Percentiles rank a stretch among this genome's conserved stretches.
phyloP scores from a whole-genome alignment of 2,329 filamentous ascomycete genomes.

The Huntiella decipiens region DNA sequence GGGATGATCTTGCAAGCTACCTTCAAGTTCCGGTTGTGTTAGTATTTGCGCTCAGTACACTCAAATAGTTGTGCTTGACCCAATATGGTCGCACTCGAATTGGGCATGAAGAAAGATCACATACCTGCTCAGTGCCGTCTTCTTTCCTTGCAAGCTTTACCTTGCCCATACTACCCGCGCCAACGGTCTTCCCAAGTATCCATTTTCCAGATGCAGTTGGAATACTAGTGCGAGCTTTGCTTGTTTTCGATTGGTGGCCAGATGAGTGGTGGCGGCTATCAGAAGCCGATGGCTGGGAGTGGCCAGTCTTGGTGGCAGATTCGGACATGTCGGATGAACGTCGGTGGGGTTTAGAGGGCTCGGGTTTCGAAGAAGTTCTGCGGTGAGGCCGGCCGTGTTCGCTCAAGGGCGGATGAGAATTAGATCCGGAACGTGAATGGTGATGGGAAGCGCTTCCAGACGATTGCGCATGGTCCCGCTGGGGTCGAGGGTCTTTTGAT shows the following conservation, averaged over 20 bases:
- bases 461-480: slow-evolving; percentile 10
- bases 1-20: slow-evolving; percentile 97
- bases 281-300: background rate
- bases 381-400: slow-evolving; percentile 12
- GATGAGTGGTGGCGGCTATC: slow-evolving; percentile 8
- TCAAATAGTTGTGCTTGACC: background rate
- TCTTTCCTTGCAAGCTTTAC: slow-evolving; percentile 87
- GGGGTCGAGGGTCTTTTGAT: slow-evolving; percentile 8
- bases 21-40: slow-evolving; percentile 24
- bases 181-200: slow-evolving; percentile 91
- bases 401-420: slow-evolving; percentile 9
- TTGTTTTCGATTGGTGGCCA: slow-evolving; percentile 21
- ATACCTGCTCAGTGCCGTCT: slow-evolving; percentile 77
- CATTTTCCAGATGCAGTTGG: slow-evolving; percentile 81
- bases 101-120: slow-evolving; percentile 13
- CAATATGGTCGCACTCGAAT: background rate
- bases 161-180: slow-evolving; percentile 96
- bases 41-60: background rate
- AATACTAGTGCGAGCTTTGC: slow-evolving; percentile 58
- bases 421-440: slow-evolving; percentile 5
- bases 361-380: slow-evolving; percentile 8
- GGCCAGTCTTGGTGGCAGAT: slow-evolving; percentile 1
- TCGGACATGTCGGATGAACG: slow-evolving; percentile 9
- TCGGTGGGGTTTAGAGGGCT: slow-evolving; percentile 3
- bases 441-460: slow-evolving; percentile 8